These are phyloP conservation scores for Huntiella decipiens DNA, from an alignment of 2,329 filamentous ascomycete species.

Conservation along the genomic window DNA sequence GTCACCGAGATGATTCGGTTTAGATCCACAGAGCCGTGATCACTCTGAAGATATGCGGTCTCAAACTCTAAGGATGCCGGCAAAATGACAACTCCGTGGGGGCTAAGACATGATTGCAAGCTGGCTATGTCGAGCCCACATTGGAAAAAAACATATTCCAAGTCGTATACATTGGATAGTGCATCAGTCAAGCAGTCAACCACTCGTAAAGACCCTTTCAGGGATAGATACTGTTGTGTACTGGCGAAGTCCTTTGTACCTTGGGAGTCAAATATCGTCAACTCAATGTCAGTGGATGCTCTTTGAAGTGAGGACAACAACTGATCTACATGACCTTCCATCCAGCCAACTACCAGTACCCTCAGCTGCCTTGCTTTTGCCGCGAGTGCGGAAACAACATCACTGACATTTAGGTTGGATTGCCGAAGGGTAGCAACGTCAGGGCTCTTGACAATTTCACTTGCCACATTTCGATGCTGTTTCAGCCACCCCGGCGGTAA, in stretches of 20 bases:
- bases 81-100: constrained; percentile 5
- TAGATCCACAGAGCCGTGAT: constrained; percentile 2
- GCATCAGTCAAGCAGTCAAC: not conserved
- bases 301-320: no score
- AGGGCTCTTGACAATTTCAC: constrained; percentile 28
- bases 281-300: no score
- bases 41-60: not conserved
- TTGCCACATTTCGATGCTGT: constrained; percentile 29
- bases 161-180: not conserved
- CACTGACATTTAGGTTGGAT: constrained; percentile 8
- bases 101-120: not conserved
- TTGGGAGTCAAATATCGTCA: no score
- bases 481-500: constrained; percentile 23
- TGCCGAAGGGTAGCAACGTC: constrained; percentile 17
- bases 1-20: not conserved
- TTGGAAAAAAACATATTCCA: constrained; percentile 1
- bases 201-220: no score
- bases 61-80: not conserved
- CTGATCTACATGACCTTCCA: not conserved
- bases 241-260: no score
- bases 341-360: constrained; percentile 22
- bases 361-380: constrained; percentile 22
- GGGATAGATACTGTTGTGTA: no score
- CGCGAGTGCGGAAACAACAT: constrained; percentile 18
- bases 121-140: constrained; percentile 6